phyloP scores from a whole-genome alignment of 441 rosid genomes.

The Erodium trifolium region DNA sequence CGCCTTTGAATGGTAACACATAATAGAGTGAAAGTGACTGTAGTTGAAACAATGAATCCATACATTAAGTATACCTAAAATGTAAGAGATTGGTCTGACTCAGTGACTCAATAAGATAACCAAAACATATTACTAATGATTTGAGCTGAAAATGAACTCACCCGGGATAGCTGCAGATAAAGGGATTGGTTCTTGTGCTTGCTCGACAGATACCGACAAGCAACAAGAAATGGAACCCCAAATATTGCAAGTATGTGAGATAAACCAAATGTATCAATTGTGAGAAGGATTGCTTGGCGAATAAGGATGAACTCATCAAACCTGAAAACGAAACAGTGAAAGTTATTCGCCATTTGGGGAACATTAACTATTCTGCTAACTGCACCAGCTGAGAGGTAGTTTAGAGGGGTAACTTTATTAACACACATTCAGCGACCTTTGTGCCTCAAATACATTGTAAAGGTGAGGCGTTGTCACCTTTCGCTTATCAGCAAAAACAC shows the following conservation, averaged over 20 bases:
- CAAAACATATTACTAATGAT: background rate
- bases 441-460: too few species aligned
- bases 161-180: conserved; percentile 41
- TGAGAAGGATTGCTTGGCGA: conserved; percentile 82
- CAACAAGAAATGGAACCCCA: conserved; percentile 68
- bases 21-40: conserved; percentile 52
- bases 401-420: too few species aligned
- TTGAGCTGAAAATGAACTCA: conserved; percentile 21
- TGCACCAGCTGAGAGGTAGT: conserved; percentile 2
- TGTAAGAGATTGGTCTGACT: conserved; percentile 15
- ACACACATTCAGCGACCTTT: too few species aligned
- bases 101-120: conserved; percentile 10
- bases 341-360: conserved; percentile 3
- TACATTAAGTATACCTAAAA: conserved; percentile 64
- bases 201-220: conserved; percentile 20
- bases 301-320: conserved; percentile 81
- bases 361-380: background rate
- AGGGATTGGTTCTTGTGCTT: conserved; percentile 19
- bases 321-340: conserved; percentile 37
- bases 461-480: too few species aligned
- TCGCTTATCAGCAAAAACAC: too few species aligned
- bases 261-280: conserved; percentile 83
- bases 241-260: conserved; percentile 71
- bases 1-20: conserved; percentile 82
- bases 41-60: conserved; percentile 52